phyloP scores from a whole-genome alignment of 2,329 filamentous ascomycete genomes.

The Celoporthe dispersa region DNA sequence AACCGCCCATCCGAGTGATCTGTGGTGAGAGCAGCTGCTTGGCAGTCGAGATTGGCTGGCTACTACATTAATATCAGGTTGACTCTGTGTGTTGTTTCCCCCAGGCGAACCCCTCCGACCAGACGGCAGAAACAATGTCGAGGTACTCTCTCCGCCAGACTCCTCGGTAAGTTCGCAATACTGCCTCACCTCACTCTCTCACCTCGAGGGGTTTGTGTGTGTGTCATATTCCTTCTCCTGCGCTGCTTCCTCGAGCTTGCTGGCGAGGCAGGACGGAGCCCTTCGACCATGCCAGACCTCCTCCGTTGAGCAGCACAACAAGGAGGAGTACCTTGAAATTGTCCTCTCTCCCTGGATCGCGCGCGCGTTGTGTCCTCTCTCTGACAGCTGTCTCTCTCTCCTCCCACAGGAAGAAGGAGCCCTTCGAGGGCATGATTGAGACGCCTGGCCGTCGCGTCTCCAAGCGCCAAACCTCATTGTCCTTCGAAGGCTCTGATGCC shows the following conservation, averaged over 20 bases:
- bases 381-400: background rate
- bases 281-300: too few relatives aligned
- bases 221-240: background rate
- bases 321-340: background rate
- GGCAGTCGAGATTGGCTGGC: background rate
- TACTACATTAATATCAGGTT: background rate
- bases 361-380: background rate
- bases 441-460: slow-evolving; percentile 53
- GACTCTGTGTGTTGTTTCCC: background rate
- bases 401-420: slow-evolving; percentile 59
- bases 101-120: background rate
- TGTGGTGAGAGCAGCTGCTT: background rate
- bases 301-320: background rate
- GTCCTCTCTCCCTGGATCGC: background rate
- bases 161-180: background rate
- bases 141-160: background rate
- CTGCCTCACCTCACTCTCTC: background rate
- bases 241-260: background rate
- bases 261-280: too few relatives aligned
- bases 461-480: slow-evolving; percentile 55
- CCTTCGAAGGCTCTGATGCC: slow-evolving; percentile 49
- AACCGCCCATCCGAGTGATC: background rate
- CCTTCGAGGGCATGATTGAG: slow-evolving; percentile 65
- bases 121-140: background rate
- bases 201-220: too few relatives aligned